A percentile compares a stretch with the other conserved stretches of the same genome.
Conservation (phyloP, 2,329 filamentous ascomycete species). For the Pestalotiopsis sp. region DNA sequence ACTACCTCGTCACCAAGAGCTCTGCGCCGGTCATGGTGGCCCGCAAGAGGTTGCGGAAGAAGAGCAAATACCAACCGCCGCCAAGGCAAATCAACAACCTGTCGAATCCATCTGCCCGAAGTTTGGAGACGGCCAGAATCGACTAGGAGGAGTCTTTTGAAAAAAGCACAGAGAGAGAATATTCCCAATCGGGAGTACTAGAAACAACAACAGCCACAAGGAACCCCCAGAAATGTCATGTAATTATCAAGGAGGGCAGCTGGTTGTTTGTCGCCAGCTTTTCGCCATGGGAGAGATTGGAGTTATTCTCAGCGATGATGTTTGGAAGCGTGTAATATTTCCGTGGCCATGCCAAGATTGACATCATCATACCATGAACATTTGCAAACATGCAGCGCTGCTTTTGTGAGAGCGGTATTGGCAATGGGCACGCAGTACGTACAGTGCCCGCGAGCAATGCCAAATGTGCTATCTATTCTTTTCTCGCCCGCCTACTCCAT, state of each 20-base stretch:
- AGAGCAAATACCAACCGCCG: constrained; percentile 77
- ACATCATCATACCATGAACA: background rate
- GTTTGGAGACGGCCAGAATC: constrained; percentile 74
- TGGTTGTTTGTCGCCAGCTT: background rate
- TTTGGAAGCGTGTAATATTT: background rate
- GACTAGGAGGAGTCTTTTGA: constrained; percentile 52
- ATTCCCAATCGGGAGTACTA: background rate
- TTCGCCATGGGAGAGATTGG: background rate
- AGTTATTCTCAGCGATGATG: background rate
- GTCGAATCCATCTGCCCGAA: constrained; percentile 67
- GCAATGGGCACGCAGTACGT: no score
- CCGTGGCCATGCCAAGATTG: background rate
- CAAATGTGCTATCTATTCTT: no score
- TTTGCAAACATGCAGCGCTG: background rate
- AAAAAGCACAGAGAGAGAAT: background rate
- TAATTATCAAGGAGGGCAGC: background rate
- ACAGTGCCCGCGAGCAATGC: no score
- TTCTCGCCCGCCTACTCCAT: no score
- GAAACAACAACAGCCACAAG: background rate
- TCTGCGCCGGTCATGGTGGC: constrained; percentile 98
- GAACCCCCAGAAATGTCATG: background rate
- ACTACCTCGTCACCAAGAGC: constrained; percentile 95
- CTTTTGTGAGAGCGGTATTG: no score
- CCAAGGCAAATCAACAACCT: constrained; percentile 82
- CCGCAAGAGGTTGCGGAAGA: constrained; percentile 84